A percentile compares a stretch with the other conserved stretches of the same genome.
Evolutionary conservation across 176 grass and related monocot genomes (phyloP).

Genomic region (Aegilops umbellulata): DNA sequence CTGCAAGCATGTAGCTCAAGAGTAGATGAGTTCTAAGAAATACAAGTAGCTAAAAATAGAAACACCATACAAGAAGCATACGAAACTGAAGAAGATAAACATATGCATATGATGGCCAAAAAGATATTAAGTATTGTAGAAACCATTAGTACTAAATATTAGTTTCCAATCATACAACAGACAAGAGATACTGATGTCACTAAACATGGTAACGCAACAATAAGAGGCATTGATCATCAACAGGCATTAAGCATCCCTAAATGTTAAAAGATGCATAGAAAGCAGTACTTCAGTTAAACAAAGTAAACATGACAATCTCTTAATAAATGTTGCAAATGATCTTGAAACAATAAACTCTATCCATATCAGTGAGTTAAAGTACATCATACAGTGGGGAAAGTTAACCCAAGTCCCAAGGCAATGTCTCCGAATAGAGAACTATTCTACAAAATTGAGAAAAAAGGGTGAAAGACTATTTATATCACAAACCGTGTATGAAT

Average conservation of each 20-base stretch:
- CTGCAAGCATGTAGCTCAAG: neutral
- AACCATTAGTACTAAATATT: neutral
- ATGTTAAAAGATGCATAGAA: conserved; percentile 5
- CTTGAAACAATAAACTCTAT: conserved; percentile 16
- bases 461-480: conserved; percentile 23
- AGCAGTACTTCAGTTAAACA: conserved; percentile 10
- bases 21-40: conserved; percentile 3
- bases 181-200: neutral
- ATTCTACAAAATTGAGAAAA: conserved; percentile 41
- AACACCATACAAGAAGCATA: neutral
- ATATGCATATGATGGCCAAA: neutral
- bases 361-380: conserved; percentile 30
- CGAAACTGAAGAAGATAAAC: neutral
- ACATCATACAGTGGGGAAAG: conserved; percentile 33
- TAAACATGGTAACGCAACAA: neutral
- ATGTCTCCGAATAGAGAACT: conserved; percentile 18
- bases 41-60: neutral
- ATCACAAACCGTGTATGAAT: conserved; percentile 33
- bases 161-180: neutral
- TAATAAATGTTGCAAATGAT: neutral
- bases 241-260: neutral
- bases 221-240: conserved; percentile 10
- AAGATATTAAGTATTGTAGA: neutral
- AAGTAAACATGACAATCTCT: conserved; percentile 3
- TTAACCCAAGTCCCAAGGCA: conserved; percentile 23